phyloP scores from a whole-genome alignment of 2,329 filamentous ascomycete species.

The Graphiopsis chlorocephala region DNA sequence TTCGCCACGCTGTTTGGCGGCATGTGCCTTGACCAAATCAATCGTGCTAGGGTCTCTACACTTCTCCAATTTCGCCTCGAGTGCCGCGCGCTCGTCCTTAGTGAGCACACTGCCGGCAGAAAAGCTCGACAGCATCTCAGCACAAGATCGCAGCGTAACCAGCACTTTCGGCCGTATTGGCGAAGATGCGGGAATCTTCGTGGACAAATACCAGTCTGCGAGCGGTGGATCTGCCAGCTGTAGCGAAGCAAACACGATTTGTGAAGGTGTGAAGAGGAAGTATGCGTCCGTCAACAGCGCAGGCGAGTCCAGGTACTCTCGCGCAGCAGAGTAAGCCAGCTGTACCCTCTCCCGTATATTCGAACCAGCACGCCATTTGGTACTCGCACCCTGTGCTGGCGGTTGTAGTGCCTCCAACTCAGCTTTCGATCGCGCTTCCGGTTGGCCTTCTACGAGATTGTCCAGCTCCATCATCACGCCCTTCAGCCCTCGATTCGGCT shows the following conservation, averaged over 20 bases:
- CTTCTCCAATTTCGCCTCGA: slow-evolving; percentile 67
- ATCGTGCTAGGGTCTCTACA: slow-evolving; percentile 73
- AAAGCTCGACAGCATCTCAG: slow-evolving; percentile 36
- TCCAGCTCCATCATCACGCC: slow-evolving; percentile 81
- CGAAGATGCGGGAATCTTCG: slow-evolving; percentile 38
- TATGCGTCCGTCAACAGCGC: slow-evolving; percentile 91
- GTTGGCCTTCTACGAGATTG: slow-evolving; percentile 62
- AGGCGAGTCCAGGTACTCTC: slow-evolving; percentile 67
- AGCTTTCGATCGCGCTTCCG: slow-evolving; percentile 29
- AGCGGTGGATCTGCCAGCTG: slow-evolving; percentile 70
- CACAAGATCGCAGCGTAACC: slow-evolving; percentile 39
- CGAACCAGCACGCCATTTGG: slow-evolving; percentile 22
- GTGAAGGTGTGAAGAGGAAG: slow-evolving; percentile 90
- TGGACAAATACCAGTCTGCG: slow-evolving; percentile 45
- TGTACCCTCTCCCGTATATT: slow-evolving; percentile 47
- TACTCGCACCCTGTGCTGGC: slow-evolving; percentile 17
- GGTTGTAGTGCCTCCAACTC: slow-evolving; percentile 22
- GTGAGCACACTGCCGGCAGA: slow-evolving; percentile 26
- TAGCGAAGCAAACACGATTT: slow-evolving; percentile 85
- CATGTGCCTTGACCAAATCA: slow-evolving; percentile 68
- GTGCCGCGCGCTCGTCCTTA: slow-evolving; percentile 31
- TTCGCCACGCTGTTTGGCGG: slow-evolving; percentile 48
- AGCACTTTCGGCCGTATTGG: slow-evolving; percentile 36
- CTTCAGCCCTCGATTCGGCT: slow-evolving; percentile 84
- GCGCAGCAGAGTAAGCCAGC: slow-evolving; percentile 69